Evolutionary conservation across 208 protist genomes (phyloP).

Genomic region (Trichomonas tenax): DNA sequence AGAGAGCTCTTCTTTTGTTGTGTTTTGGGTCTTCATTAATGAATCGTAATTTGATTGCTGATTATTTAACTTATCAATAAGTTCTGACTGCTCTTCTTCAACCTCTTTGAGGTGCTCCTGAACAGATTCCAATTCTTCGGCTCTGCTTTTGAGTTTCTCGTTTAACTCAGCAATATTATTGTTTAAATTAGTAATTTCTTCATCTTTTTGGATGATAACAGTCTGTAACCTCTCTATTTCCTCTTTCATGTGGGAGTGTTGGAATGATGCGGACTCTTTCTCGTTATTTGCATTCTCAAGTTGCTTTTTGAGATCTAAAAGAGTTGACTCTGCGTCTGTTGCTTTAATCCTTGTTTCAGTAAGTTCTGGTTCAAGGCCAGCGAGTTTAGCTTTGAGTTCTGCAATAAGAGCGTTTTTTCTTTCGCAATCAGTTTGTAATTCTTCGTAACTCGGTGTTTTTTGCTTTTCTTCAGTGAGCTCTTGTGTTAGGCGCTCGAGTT

Average conservation of each 20-base stretch:
- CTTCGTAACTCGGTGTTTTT: not conserved
- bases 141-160: not conserved
- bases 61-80: not conserved
- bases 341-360: not conserved
- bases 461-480: not conserved
- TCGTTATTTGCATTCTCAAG: not conserved
- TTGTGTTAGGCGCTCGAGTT: not conserved
- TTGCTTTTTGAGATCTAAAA: not conserved
- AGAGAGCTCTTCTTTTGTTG: not conserved
- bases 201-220: not conserved
- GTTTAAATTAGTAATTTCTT: not conserved
- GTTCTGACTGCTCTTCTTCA: not conserved
- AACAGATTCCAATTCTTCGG: not conserved
- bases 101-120: not conserved
- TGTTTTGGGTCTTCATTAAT: not conserved
- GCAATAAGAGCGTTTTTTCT: not conserved
- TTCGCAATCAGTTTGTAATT: not conserved
- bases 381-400: not conserved
- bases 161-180: not conserved
- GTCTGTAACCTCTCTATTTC: not conserved
- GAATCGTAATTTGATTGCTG: not conserved
- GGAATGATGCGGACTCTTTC: not conserved
- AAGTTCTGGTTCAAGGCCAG: not conserved
- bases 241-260: not conserved
- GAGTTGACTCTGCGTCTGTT: not conserved